Evolutionary conservation across 495 filamentous ascomycete species (phyloP), one percentile per base, ranked within the genome.

Genomic region (Penicillium alfredii): DNA sequence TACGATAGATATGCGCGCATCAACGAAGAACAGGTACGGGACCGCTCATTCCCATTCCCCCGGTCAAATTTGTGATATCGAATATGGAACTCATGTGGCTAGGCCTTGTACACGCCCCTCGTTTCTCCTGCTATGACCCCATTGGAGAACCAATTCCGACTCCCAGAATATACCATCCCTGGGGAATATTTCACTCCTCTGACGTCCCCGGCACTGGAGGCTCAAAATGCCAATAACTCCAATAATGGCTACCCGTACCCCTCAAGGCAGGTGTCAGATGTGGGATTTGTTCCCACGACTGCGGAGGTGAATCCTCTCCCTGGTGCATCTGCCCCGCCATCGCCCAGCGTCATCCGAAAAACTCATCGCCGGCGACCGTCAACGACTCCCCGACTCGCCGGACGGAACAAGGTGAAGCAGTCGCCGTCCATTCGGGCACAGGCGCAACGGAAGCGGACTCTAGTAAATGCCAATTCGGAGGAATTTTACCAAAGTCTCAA

Each of bases 41-140:
- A 12, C 8, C 19, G 18, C 19, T 10, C 10, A 26, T 12, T 23
- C 9, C 24, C 10, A 14, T 10, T 25, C 0, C 3, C 5, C 20
- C 12, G 10, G n/a, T n/a, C n/a, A n/a, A n/a, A n/a, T n/a, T n/a
- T n/a, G n/a, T n/a, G n/a, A n/a, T n/a, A n/a, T n/a, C n/a, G n/a
- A n/a, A n/a, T n/a, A 12, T 24, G 17, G 22, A 13, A 10, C 6
- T 4, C 3, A 30, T 27, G 11, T 23, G 13, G 6, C 8, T 17
- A 68, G 84, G 86, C 89, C 63, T 72, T 86, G 15, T 96, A 95
- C 60, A 98, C 92, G 5, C 92, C 92, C 6, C 77, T 98, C 18
- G 85, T 94, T 6, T 96, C 92, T 21, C 92, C 92, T 12, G 90
- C 88, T 3, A 90, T 96, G 49, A 94, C 90, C 7, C 90, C 92